Conservation (phyloP, 768 basidiomycete species). For the Leucocoprinus sp. region DNA sequence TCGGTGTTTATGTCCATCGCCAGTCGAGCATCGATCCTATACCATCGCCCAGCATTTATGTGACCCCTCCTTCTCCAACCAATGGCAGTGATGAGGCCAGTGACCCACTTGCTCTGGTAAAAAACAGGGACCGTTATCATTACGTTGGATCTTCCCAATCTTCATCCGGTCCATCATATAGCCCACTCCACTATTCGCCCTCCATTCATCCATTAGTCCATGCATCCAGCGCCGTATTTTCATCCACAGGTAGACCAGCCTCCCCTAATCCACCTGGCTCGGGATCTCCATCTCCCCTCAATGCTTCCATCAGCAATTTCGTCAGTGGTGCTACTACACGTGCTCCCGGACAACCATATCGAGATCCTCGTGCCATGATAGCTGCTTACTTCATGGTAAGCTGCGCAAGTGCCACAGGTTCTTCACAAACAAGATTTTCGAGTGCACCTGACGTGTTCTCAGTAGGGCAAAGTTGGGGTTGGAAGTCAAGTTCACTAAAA, state of each 20-base stretch:
- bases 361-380: constrained; percentile 64
- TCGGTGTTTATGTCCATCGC: constrained; percentile 85
- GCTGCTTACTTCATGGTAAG: constrained; percentile 80
- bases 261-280: constrained; percentile 17
- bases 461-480: constrained; percentile 88
- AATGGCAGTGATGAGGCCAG: background rate
- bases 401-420: constrained; percentile 75
- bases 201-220: constrained; percentile 36
- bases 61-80: constrained; percentile 12
- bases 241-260: constrained; percentile 18
- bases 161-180: constrained; percentile 13
- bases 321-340: constrained; percentile 7
- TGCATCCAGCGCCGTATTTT: constrained; percentile 31
- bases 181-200: constrained; percentile 34
- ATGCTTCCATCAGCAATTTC: constrained; percentile 3
- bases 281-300: constrained; percentile 18
- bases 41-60: constrained; percentile 59
- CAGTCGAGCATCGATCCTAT: constrained; percentile 76
- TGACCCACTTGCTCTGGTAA: background rate
- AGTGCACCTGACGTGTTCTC: constrained; percentile 83
- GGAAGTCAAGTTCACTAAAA: constrained; percentile 58
- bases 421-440: constrained; percentile 74
- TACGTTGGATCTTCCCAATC: constrained; percentile 9
- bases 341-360: constrained; percentile 59
- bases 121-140: constrained; percentile 2